Percentiles rank a stretch among this genome's conserved stretches.
Evolutionary conservation across 2,329 filamentous ascomycete genomes (phyloP).

Genomic region (Hypoxylon sp.): DNA sequence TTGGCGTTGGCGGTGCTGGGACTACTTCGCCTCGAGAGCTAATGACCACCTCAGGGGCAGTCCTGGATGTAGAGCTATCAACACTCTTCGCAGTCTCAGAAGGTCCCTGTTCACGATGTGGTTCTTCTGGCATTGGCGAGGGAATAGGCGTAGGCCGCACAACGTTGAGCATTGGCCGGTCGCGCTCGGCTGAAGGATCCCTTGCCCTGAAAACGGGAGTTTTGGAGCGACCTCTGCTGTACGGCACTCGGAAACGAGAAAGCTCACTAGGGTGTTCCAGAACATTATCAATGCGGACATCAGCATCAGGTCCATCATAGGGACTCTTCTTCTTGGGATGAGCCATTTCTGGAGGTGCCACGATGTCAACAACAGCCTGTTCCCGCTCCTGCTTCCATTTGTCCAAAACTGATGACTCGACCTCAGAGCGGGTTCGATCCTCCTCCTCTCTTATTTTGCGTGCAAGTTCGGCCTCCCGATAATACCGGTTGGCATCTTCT

Average conservation of each 20-base stretch:
- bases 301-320: slow-evolving; percentile 72
- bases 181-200: slow-evolving; percentile 67
- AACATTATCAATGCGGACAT: slow-evolving; percentile 72
- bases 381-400: slow-evolving; percentile 64
- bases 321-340: slow-evolving; percentile 59
- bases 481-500: slow-evolving; percentile 69
- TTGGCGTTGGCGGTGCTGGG: slow-evolving; percentile 60
- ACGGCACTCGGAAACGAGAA: slow-evolving; percentile 52
- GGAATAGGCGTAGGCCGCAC: slow-evolving; percentile 70
- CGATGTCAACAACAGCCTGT: slow-evolving; percentile 60
- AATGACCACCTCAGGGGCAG: slow-evolving; percentile 55
- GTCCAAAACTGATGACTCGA: slow-evolving; percentile 67
- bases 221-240: slow-evolving; percentile 46
- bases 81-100: slow-evolving; percentile 34
- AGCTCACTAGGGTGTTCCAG: slow-evolving; percentile 66
- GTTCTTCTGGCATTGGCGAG: slow-evolving; percentile 64
- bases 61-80: slow-evolving; percentile 25
- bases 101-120: slow-evolving; percentile 45
- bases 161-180: slow-evolving; percentile 71
- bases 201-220: slow-evolving; percentile 58
- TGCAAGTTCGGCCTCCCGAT: slow-evolving; percentile 67
- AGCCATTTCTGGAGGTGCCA: slow-evolving; percentile 66
- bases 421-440: slow-evolving; percentile 65
- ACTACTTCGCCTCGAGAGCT: slow-evolving; percentile 60
- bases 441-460: slow-evolving; percentile 67